These are phyloP conservation scores for Pezicula rhizophila DNA, from an alignment of 2,329 filamentous ascomycete genomes.

Conservation along the genomic window DNA sequence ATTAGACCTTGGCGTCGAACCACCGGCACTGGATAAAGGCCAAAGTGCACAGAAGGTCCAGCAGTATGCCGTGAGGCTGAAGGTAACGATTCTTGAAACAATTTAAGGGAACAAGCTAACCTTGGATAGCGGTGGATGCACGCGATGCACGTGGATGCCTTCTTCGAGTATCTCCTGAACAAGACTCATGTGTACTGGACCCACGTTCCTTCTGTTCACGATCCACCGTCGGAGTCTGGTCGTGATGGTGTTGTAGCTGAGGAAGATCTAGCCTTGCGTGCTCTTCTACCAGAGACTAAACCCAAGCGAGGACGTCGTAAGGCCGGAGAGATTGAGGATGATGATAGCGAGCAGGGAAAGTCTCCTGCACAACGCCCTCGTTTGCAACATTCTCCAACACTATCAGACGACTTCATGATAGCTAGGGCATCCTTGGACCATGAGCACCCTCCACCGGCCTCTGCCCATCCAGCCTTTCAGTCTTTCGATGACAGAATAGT, in stretches of 20 bases:
- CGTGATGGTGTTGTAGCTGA: conserved; percentile 80
- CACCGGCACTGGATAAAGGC: conserved; percentile 72
- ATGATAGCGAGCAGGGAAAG: conserved; percentile 46
- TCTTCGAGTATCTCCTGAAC: conserved; percentile 82
- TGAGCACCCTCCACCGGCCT: conserved; percentile 32
- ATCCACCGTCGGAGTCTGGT: conserved; percentile 56
- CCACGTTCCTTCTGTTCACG: conserved; percentile 60
- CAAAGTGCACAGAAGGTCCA: conserved; percentile 91
- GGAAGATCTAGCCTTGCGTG: conserved; percentile 82
- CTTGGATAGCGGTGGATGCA: conserved; percentile 79
- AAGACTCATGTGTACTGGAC: conserved; percentile 76
- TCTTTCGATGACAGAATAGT: conserved; percentile 18
- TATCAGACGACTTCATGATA: conserved; percentile 34
- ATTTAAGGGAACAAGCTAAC: conserved; percentile 9
- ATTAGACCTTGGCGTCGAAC: conserved; percentile 80
- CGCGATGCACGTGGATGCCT: conserved; percentile 90
- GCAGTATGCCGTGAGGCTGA: conserved; percentile 87
- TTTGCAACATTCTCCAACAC: conserved; percentile 43
- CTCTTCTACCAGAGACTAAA: conserved; percentile 71
- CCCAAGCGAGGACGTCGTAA: conserved; percentile 58
- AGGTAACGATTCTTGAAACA: conserved; percentile 46
- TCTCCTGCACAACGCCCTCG: conserved; percentile 55
- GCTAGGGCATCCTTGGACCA: conserved; percentile 28
- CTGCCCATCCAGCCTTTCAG: conserved; percentile 27
- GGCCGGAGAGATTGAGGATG: conserved; percentile 44